These are phyloP conservation scores for Kazachstania psychrophila DNA, from an alignment of 805 yeast genomes.

Conservation along the genomic window DNA sequence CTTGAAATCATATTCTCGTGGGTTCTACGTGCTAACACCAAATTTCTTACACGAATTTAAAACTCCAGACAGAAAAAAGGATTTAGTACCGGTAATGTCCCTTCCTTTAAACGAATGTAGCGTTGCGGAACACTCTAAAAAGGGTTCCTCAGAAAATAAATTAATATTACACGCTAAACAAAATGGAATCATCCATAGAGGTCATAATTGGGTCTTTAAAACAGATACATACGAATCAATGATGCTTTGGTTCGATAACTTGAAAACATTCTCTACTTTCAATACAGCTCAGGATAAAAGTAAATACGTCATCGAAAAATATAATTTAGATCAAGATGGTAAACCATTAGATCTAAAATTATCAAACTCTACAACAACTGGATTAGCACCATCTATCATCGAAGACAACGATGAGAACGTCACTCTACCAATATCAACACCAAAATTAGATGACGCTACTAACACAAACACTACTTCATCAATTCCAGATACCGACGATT, in stretches of 20 bases:
- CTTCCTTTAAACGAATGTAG: slow-evolving; percentile 69
- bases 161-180: slow-evolving; percentile 73
- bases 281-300: slow-evolving; percentile 54
- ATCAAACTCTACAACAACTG: not conserved
- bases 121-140: slow-evolving; percentile 74
- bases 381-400: not conserved
- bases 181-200: slow-evolving; percentile 64
- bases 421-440: slow-evolving; percentile 6
- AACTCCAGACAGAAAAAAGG: slow-evolving; percentile 69
- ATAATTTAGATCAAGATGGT: slow-evolving; percentile 6
- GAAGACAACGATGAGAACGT: not conserved
- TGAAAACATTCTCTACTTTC: slow-evolving; percentile 56
- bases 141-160: slow-evolving; percentile 49
- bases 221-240: slow-evolving; percentile 73
- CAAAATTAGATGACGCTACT: slow-evolving; percentile 10
- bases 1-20: slow-evolving; percentile 80
- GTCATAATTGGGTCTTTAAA: slow-evolving; percentile 92
- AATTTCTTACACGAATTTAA: slow-evolving; percentile 86
- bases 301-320: slow-evolving; percentile 29
- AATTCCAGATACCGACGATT: slow-evolving; percentile 20
- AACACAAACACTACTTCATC: slow-evolving; percentile 16
- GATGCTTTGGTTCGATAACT: slow-evolving; percentile 78
- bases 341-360: slow-evolving; percentile 2
- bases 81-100: slow-evolving; percentile 76
- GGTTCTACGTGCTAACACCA: slow-evolving; percentile 87